Evolutionary conservation across 352 stramenopile genomes (phyloP), one percentile per base, ranked within the genome.

Genomic region (Pythium myriotylum): DNA sequence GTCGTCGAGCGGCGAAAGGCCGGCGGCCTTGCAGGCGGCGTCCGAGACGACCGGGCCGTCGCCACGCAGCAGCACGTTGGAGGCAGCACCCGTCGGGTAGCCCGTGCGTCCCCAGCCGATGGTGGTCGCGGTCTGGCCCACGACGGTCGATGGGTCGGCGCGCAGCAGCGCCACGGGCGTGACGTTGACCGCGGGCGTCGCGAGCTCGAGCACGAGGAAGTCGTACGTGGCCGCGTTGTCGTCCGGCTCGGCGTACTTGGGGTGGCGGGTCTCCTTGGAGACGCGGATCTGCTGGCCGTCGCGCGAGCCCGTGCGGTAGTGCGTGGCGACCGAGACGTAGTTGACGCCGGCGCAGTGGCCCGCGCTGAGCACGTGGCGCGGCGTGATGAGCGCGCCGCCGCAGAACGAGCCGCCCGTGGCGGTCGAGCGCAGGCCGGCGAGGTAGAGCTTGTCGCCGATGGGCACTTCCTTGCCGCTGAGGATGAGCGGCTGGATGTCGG

Each of bases 181-280:
- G n/a, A 64, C 14, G 27, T 59, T 68, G 7, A 53, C 26, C 13
- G 27, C 46, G 0, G 51, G 35, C 9, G 22, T 24, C 16, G 67
- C 59, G 26, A 79, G 58, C 39, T 68, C 47, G 27, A 77, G 47
- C 19, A 79, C 47, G n/a, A 61, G 48, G 54, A 75, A 65, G 66
- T 79, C 72, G 32, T 74, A 61, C n/a, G 50, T 37, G 22, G 48
- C 40, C 9, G 43, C 45, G 35, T 62, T 55, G 55, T 62, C 19
- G 54, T 62, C 54, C 10, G 54, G 54, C 42, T 54, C 43, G 55
- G 23, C 19, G 55, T 55, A 62, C 35, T 54, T 42, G 17, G 55
- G 45, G 43, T 62, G 55, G 33, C 32, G 33, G 13, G 55, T 62
- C 55, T 55, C 55, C 35, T 54, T 55, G 27, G n/a, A 39, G 3